These are phyloP conservation scores for Globisporangium cystogenes DNA, from an alignment of 352 stramenopile species.

Conservation along the genomic window DNA sequence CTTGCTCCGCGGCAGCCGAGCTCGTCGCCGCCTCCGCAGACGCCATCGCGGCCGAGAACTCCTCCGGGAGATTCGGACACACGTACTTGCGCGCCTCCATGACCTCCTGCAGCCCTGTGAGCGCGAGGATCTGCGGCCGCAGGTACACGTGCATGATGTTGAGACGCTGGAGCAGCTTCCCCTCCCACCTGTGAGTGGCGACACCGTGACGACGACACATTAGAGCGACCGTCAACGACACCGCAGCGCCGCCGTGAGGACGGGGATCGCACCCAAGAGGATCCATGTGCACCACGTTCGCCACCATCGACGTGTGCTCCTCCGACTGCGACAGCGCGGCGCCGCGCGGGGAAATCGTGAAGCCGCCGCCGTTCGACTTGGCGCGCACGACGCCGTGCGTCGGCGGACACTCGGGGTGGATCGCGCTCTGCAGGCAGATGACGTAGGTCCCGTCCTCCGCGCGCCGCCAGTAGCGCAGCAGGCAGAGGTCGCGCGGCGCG, in stretches of 20 bases:
- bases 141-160: constrained; percentile 55
- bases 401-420: constrained; percentile 67
- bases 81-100: constrained; percentile 78
- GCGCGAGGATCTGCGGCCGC: constrained; percentile 47
- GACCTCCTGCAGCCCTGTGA: constrained; percentile 55
- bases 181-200: constrained; percentile 32
- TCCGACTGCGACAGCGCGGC: constrained; percentile 17
- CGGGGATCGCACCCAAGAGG: constrained; percentile 26
- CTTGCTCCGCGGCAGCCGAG: background rate
- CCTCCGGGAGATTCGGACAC: constrained; percentile 57
- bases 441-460: constrained; percentile 70
- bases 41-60: constrained; percentile 40
- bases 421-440: constrained; percentile 68
- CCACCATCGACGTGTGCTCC: constrained; percentile 61
- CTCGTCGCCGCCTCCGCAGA: constrained; percentile 15
- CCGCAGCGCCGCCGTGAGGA: no score
- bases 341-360: constrained; percentile 48
- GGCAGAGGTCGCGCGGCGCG: constrained; percentile 53
- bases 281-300: constrained; percentile 66
- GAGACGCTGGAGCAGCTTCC: constrained; percentile 48
- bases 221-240: background rate
- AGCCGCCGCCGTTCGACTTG: constrained; percentile 55
- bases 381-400: constrained; percentile 55
- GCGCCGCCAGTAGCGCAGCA: constrained; percentile 69
- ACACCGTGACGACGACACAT: background rate